Percentiles rank a stretch among this genome's conserved stretches.
Conservation (phyloP, 495 filamentous ascomycete genomes). For the Parmelia sp. region DNA sequence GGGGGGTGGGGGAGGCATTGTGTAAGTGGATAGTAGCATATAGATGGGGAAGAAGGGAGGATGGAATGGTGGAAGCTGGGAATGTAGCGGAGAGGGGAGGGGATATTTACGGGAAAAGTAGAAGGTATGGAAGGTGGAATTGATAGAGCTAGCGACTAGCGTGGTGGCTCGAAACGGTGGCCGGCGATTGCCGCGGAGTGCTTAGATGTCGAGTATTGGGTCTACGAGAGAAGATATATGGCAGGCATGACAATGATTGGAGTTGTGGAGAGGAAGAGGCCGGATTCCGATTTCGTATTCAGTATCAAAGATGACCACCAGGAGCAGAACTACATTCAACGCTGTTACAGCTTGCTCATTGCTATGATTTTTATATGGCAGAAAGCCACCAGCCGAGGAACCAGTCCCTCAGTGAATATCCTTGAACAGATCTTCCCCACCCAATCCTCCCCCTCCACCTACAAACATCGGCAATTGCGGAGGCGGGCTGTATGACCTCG, state of each 20-base stretch:
- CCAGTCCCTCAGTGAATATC: conserved; percentile 16
- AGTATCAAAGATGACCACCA: not conserved
- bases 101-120: too few species aligned
- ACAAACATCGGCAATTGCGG: conserved; percentile 21
- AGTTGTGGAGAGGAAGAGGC: not conserved
- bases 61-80: not conserved
- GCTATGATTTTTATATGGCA: not conserved
- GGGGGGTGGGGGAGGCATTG: not conserved
- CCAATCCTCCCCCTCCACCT: conserved; percentile 17
- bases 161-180: conserved; percentile 18
- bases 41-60: not conserved
- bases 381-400: not conserved
- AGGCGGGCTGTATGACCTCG: conserved; percentile 20
- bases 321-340: not conserved
- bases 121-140: not conserved
- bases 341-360: not conserved
- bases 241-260: not conserved
- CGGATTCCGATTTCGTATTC: not conserved
- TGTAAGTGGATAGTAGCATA: too few species aligned
- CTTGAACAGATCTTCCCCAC: conserved; percentile 19
- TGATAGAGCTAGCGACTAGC: not conserved
- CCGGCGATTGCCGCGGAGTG: conserved; percentile 23
- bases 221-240: too few species aligned
- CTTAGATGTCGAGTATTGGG: not conserved
- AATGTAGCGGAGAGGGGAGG: not conserved